phyloP scores from a whole-genome alignment of 2,329 filamentous ascomycete genomes.

The Beauveria medogensis region DNA sequence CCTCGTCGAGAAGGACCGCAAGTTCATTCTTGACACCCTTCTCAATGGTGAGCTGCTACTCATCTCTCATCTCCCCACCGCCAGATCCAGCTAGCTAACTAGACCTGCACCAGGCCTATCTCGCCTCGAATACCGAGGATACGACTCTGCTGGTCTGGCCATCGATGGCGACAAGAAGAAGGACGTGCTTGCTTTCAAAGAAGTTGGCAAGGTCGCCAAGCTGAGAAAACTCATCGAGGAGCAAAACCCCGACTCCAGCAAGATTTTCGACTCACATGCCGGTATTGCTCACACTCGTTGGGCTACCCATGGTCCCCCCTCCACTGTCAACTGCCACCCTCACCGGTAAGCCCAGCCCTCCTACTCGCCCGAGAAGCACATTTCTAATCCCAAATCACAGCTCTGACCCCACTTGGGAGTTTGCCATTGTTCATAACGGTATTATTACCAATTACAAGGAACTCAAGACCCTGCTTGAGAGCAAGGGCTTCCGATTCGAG shows the following conservation, averaged over 20 bases:
- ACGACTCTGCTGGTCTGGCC: constrained; percentile 94
- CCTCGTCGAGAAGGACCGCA: constrained; percentile 96
- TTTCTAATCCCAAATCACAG: constrained; percentile 33
- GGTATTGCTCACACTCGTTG: constrained; percentile 98
- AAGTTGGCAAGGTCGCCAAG: constrained; percentile 98
- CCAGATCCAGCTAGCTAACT: constrained; percentile 21
- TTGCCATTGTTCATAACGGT: constrained; percentile 96
- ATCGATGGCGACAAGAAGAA: constrained; percentile 98
- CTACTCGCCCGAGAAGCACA: neutral
- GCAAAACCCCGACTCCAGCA: constrained; percentile 74
- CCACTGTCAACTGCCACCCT: constrained; percentile 93
- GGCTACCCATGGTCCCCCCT: constrained; percentile 95
- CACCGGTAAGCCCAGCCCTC: constrained; percentile 61
- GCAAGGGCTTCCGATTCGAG: constrained; percentile 98
- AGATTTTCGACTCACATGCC: constrained; percentile 95
- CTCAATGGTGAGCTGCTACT: constrained; percentile 63
- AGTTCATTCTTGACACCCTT: constrained; percentile 90
- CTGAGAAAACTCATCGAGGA: constrained; percentile 87
- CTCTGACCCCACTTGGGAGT: constrained; percentile 93
- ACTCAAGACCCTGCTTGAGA: constrained; percentile 82
- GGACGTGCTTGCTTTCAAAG: constrained; percentile 94
- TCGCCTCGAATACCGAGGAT: constrained; percentile 95
- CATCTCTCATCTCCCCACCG: neutral
- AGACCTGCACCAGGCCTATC: constrained; percentile 59
- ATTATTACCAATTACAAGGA: constrained; percentile 99